Conservation (phyloP, 2,329 filamentous ascomycete genomes). For the Samsoniella hepiali region DNA sequence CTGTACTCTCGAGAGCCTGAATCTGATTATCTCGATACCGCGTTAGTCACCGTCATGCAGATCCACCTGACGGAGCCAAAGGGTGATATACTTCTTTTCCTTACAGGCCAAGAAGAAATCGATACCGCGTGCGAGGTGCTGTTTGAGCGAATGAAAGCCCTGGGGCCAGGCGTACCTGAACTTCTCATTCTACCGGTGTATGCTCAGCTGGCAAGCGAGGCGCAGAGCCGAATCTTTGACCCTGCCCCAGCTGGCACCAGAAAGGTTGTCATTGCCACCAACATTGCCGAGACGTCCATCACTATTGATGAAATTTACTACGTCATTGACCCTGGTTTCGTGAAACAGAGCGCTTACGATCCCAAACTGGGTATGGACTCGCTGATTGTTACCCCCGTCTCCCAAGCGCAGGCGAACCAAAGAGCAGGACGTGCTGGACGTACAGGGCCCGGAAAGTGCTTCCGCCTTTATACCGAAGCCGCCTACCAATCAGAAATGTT, state of each 20-base stretch:
- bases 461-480: slow-evolving; percentile 90
- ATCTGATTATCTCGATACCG: slow-evolving; percentile 90
- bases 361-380: slow-evolving; percentile 98
- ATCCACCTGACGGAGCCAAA: slow-evolving; percentile 90
- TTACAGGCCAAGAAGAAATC: slow-evolving; percentile 97
- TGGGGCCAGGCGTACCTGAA: slow-evolving; percentile 87
- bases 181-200: slow-evolving; percentile 95
- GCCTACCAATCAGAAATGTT: slow-evolving; percentile 97
- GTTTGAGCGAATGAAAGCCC: slow-evolving; percentile 91
- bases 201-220: slow-evolving; percentile 85
- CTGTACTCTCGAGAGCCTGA: slow-evolving; percentile 95
- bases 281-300: slow-evolving; percentile 96
- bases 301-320: slow-evolving; percentile 98
- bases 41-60: slow-evolving; percentile 96
- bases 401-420: slow-evolving; percentile 94
- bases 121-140: slow-evolving; percentile 92
- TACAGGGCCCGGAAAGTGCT: slow-evolving; percentile 94
- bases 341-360: slow-evolving; percentile 97
- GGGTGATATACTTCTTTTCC: slow-evolving; percentile 93
- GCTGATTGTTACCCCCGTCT: slow-evolving; percentile 91
- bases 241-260: slow-evolving; percentile 79
- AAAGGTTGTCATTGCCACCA: slow-evolving; percentile 96
- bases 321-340: slow-evolving; percentile 94
- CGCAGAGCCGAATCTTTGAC: slow-evolving; percentile 92
- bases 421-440: slow-evolving; percentile 87